Conservation (phyloP, 1,139 yeast genomes). For the Suhomyces anneliseae region DNA sequence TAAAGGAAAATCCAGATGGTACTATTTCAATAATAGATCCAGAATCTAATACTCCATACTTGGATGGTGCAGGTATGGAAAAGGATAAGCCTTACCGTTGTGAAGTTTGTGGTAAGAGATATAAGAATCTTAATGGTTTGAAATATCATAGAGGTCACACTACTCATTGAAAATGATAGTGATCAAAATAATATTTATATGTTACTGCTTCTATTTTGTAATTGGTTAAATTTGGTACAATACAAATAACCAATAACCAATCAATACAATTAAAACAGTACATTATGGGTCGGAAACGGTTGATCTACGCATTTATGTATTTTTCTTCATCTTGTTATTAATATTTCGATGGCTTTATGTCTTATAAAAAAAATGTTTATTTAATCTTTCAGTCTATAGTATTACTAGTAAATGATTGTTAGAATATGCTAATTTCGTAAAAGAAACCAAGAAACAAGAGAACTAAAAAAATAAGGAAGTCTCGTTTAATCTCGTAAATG, state of each 20-base stretch:
- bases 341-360: neutral
- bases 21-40: constrained; percentile 92
- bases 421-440: neutral
- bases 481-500: too few relatives aligned
- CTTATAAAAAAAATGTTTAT: neutral
- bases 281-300: neutral
- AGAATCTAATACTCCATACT: constrained; percentile 83
- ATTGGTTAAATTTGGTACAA: too few relatives aligned
- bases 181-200: neutral
- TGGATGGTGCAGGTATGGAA: constrained; percentile 91
- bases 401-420: neutral
- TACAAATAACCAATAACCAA: too few relatives aligned
- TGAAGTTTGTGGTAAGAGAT: constrained; percentile 96
- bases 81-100: constrained; percentile 98
- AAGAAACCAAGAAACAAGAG: too few relatives aligned
- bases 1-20: constrained; percentile 91
- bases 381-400: neutral
- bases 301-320: neutral
- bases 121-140: constrained; percentile 92
- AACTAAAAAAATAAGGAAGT: too few relatives aligned
- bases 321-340: constrained; percentile 10
- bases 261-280: too few relatives aligned
- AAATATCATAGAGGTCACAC: constrained; percentile 98
- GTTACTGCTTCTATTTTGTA: too few relatives aligned
- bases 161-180: constrained; percentile 57